phyloP scores from a whole-genome alignment of 352 stramenopile genomes.

The Pythium scleroteichum region DNA sequence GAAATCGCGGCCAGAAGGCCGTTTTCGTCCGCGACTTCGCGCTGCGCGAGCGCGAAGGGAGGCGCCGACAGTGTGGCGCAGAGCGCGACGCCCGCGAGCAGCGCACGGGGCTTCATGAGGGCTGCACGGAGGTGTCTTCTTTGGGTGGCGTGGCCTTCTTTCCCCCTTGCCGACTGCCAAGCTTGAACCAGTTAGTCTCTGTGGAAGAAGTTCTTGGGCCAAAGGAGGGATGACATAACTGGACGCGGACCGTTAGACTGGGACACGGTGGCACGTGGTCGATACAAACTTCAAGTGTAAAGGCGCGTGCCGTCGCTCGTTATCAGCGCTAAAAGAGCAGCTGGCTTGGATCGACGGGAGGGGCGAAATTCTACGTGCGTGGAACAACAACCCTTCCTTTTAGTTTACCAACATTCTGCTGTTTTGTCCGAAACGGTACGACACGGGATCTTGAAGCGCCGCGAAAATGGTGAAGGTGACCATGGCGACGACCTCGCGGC shows the following conservation, averaged over 20 bases:
- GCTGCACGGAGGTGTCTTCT: background rate
- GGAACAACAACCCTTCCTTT: background rate
- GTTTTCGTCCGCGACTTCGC: constrained; percentile 2
- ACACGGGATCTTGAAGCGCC: constrained; percentile 27
- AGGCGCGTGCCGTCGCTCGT: background rate
- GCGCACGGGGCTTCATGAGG: constrained; percentile 20
- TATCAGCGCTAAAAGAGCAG: background rate
- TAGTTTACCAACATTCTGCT: too few species aligned
- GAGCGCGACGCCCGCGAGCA: constrained; percentile 7
- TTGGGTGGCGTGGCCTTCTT: background rate
- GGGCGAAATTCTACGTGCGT: constrained; percentile 15
- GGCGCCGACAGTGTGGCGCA: background rate
- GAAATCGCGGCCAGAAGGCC: constrained; percentile 37
- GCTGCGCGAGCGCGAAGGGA: constrained; percentile 5
- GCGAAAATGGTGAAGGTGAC: constrained; percentile 7
- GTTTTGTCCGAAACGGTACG: background rate
- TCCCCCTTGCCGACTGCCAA: background rate
- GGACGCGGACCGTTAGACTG: background rate
- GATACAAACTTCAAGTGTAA: constrained; percentile 24
- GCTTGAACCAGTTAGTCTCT: constrained; percentile 20
- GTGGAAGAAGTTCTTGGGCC: too few species aligned
- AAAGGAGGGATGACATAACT: constrained; percentile 26
- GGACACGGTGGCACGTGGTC: background rate
- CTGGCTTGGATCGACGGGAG: background rate
- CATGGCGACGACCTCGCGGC: constrained; percentile 9